Percentiles rank a stretch among this genome's conserved stretches.
Evolutionary conservation across 208 protist genomes (phyloP).

Genomic region (Acanthamoeba lenticulata): DNA sequence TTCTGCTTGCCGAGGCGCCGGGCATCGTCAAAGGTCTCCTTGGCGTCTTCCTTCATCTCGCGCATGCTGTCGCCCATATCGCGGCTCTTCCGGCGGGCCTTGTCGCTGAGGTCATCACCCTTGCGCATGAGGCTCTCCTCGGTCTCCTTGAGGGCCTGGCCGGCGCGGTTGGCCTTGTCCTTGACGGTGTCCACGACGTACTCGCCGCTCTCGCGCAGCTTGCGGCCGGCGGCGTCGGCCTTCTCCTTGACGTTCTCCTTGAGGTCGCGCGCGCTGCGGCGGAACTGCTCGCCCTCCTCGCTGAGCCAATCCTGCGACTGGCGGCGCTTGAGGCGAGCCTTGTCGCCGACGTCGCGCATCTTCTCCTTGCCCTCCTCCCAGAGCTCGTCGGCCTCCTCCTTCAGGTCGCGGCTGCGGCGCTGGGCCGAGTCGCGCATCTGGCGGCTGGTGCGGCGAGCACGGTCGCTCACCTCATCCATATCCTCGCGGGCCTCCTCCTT

Average conservation of each 20-base stretch:
- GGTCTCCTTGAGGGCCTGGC: background rate
- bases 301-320: constrained; percentile 8
- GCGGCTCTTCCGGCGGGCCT: constrained; percentile 15
- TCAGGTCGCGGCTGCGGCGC: background rate
- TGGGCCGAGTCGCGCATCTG: constrained; percentile 2
- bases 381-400: background rate
- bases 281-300: background rate
- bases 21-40: background rate
- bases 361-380: constrained; percentile 19
- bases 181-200: background rate
- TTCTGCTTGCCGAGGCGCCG: background rate
- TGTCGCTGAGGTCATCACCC: background rate
- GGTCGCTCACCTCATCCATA: background rate
- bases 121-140: background rate
- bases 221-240: constrained; percentile 25
- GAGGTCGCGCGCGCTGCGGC: background rate
- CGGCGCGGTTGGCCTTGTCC: constrained; percentile 11
- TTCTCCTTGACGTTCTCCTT: constrained; percentile 13
- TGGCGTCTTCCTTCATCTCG: constrained; percentile 21
- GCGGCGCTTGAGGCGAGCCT: constrained; percentile 23
- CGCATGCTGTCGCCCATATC: constrained; percentile 28
- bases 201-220: constrained; percentile 47
- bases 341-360: background rate
- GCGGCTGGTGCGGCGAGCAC: background rate
- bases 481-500: constrained; percentile 44